Conservation (phyloP, 139 green algal species). For the Pycnococcus provasolii region DNA sequence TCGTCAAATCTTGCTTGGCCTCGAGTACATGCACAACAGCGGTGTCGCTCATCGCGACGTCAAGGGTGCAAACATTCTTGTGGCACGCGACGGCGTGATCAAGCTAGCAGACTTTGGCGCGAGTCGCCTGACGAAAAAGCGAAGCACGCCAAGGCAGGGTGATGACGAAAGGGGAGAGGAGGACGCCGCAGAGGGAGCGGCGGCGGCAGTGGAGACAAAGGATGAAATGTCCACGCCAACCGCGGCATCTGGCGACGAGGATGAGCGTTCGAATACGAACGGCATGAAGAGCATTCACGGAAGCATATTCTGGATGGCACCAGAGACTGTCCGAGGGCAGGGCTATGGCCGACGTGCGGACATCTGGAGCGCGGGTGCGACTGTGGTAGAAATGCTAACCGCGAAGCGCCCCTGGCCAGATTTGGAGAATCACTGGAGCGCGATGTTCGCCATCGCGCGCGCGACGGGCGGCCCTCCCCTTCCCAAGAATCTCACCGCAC, state of each 20-base stretch:
- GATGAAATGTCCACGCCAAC: too few relatives aligned
- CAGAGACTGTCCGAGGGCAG: slow-evolving; percentile 7
- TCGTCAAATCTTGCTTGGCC: slow-evolving; percentile 32
- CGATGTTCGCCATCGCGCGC: slow-evolving; percentile 41
- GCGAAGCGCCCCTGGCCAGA: slow-evolving; percentile 36
- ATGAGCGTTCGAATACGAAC: slow-evolving; percentile 16
- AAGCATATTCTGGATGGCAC: slow-evolving; percentile 37
- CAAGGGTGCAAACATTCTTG: slow-evolving; percentile 45
- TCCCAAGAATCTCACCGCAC: slow-evolving; percentile 12
- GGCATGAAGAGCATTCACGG: slow-evolving; percentile 36
- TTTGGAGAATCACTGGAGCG: slow-evolving; percentile 39
- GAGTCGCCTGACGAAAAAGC: slow-evolving; percentile 12
- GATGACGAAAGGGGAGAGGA: slow-evolving; percentile 8
- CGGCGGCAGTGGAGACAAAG: too few relatives aligned
- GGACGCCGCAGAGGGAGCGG: too few relatives aligned
- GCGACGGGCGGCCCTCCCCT: slow-evolving; percentile 15
- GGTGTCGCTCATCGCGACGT: slow-evolving; percentile 41
- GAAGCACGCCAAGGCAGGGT: slow-evolving; percentile 1
- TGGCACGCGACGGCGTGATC: slow-evolving; percentile 33
- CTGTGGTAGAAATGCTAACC: slow-evolving; percentile 42
- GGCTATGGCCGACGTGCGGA: slow-evolving; percentile 32
- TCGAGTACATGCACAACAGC: slow-evolving; percentile 38
- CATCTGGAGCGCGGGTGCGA: slow-evolving; percentile 42
- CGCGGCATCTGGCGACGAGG: too few relatives aligned
- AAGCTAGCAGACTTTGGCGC: slow-evolving; percentile 50